These are phyloP conservation scores for Picocystis sp. DNA, from an alignment of 163 green algal genomes.

Conservation along the genomic window DNA sequence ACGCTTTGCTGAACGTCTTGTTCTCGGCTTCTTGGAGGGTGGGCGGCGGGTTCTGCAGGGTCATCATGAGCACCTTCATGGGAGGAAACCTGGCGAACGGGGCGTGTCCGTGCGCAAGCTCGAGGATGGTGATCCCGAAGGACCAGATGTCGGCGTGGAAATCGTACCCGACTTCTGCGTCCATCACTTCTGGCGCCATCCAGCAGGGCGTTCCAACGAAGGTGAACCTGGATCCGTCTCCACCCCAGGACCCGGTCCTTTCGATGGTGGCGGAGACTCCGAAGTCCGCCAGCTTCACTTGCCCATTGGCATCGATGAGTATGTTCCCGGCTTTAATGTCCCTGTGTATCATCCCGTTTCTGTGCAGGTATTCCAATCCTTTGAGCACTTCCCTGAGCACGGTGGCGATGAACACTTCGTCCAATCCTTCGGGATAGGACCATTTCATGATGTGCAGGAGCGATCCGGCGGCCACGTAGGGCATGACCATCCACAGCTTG, in stretches of 20 bases:
- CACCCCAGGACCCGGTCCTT: constrained; percentile 68
- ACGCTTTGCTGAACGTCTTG: constrained; percentile 68
- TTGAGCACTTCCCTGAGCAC: constrained; percentile 86
- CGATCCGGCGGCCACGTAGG: constrained; percentile 73
- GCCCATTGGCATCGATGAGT: constrained; percentile 72
- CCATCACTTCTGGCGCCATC: constrained; percentile 98
- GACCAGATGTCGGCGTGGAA: constrained; percentile 92
- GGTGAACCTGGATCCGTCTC: constrained; percentile 65
- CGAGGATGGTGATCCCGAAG: constrained; percentile 91
- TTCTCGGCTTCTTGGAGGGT: constrained; percentile 48
- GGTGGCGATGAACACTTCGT: constrained; percentile 81
- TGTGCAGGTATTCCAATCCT: constrained; percentile 88
- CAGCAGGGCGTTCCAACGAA: constrained; percentile 98
- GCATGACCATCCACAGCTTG: constrained; percentile 94
- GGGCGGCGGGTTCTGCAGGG: constrained; percentile 81
- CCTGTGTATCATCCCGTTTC: constrained; percentile 79
- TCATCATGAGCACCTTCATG: constrained; percentile 81
- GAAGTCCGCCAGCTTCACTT: constrained; percentile 90
- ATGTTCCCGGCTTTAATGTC: constrained; percentile 99
- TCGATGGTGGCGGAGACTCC: constrained; percentile 85
- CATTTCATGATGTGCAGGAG: constrained; percentile 97
- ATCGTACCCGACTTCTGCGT: constrained; percentile 68
- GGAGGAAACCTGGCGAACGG: constrained; percentile 64
- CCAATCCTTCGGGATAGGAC: constrained; percentile 66
- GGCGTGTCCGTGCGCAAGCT: constrained; percentile 74